phyloP scores from a whole-genome alignment of 306 rosid species.

The Quercus wislizeni region DNA sequence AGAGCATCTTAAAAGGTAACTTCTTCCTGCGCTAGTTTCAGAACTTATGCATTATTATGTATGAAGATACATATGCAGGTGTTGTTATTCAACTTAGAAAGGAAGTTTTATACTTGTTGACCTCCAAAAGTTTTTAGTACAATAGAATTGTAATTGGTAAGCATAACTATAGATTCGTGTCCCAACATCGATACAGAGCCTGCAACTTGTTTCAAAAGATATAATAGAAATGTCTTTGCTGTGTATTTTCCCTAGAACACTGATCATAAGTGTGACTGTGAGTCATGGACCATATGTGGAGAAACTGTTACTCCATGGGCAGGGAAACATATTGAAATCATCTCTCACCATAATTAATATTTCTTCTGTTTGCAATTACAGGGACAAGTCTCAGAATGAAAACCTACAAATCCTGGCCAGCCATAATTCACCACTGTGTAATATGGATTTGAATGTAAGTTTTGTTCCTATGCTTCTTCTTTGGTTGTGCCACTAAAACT shows the following conservation, averaged over 20 bases:
- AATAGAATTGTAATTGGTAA: not conserved
- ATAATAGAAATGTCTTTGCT: not conserved
- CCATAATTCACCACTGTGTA: slow-evolving; percentile 70
- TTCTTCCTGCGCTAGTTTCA: slow-evolving; percentile 20
- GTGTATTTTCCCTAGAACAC: not conserved
- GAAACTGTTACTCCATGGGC: slow-evolving; percentile 8
- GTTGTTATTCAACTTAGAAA: slow-evolving; percentile 7
- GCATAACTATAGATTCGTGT: not conserved
- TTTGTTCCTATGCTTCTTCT: slow-evolving; percentile 16
- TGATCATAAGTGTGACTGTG: not conserved
- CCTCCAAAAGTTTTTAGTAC: not conserved
- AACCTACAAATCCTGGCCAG: slow-evolving; percentile 61
- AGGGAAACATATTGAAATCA: slow-evolving; percentile 10
- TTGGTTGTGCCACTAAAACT: not conserved
- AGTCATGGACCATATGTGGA: not conserved
- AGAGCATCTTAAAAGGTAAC: slow-evolving; percentile 65
- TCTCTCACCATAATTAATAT: slow-evolving; percentile 15
- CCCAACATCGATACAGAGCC: not conserved
- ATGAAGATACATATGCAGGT: not conserved
- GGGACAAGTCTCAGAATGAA: slow-evolving; percentile 75
- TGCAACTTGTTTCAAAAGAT: not conserved
- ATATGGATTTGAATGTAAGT: slow-evolving; percentile 77
- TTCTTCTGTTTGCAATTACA: slow-evolving; percentile 42
- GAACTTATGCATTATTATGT: slow-evolving; percentile 8
- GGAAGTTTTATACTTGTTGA: slow-evolving; percentile 6